A percentile compares a stretch with the other conserved stretches of the same genome.
phyloP scores from a whole-genome alignment of 352 stramenopile species.

The Phytophthora cactorum region DNA sequence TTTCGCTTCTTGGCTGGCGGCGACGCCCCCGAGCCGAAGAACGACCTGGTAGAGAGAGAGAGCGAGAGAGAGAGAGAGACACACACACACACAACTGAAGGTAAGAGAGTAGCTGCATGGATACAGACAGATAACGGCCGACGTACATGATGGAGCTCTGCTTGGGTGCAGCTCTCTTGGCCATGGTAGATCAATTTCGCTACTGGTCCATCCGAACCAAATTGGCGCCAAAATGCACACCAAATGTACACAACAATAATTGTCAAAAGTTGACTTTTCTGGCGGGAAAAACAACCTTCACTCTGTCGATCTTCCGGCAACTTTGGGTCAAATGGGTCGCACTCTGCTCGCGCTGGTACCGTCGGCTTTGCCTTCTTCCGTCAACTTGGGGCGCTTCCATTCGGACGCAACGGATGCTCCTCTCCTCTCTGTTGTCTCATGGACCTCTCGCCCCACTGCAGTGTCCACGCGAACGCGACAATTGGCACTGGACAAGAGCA shows the following conservation, averaged over 20 bases:
- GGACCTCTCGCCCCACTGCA: conserved; percentile 37
- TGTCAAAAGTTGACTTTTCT: conserved; percentile 6
- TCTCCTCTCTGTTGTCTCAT: conserved; percentile 57
- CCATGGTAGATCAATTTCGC: conserved; percentile 27
- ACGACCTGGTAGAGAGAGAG: conserved; percentile 39
- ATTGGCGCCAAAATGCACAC: conserved; percentile 7
- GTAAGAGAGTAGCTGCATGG: neutral
- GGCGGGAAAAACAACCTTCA: conserved; percentile 28
- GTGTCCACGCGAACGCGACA: conserved; percentile 48
- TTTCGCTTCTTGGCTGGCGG: conserved; percentile 38
- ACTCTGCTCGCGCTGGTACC: conserved; percentile 63
- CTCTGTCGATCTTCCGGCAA: conserved; percentile 14
- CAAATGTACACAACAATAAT: conserved; percentile 8
- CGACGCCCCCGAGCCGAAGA: conserved; percentile 50
- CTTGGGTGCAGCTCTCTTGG: conserved; percentile 41
- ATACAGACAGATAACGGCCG: neutral
- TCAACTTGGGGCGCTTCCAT: conserved; percentile 70
- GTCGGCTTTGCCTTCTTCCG: conserved; percentile 33
- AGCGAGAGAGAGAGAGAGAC: too few species aligned
- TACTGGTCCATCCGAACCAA: conserved; percentile 11
- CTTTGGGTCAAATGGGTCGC: conserved; percentile 39
- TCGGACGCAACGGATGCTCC: conserved; percentile 58
- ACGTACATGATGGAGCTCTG: conserved; percentile 77
- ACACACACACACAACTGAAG: neutral
- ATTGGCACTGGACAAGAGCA: conserved; percentile 52